phyloP scores from a whole-genome alignment of 805 yeast species.

The Candida gorgasii region DNA sequence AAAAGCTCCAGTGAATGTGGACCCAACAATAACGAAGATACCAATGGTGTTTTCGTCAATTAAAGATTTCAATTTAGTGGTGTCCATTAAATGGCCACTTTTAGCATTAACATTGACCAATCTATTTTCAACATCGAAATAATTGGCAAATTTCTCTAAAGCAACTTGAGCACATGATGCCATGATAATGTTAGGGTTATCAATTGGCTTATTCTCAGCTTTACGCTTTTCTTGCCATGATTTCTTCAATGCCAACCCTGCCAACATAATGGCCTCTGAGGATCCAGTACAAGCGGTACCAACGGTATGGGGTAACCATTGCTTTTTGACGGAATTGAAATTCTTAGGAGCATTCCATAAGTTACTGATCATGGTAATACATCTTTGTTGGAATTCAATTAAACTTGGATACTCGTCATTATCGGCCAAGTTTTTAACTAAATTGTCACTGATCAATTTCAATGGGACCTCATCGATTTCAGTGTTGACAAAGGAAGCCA shows the following conservation, averaged over 20 bases:
- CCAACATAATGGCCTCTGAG: constrained; percentile 90
- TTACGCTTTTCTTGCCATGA: constrained; percentile 74
- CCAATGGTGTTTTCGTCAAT: constrained; percentile 94
- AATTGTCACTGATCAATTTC: constrained; percentile 62
- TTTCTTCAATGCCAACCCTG: constrained; percentile 90
- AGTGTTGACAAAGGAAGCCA: constrained; percentile 90
- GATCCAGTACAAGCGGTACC: constrained; percentile 96
- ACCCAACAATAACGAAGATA: constrained; percentile 82
- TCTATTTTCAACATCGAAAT: constrained; percentile 88
- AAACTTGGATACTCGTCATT: constrained; percentile 91
- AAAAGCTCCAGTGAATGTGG: constrained; percentile 92
- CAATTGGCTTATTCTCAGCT: constrained; percentile 57
- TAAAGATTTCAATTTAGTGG: constrained; percentile 55
- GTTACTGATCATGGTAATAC: constrained; percentile 75
- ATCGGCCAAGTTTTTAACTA: constrained; percentile 88
- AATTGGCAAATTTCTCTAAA: constrained; percentile 88
- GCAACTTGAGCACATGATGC: constrained; percentile 94
- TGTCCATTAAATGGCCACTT: constrained; percentile 66
- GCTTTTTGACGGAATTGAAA: constrained; percentile 23
- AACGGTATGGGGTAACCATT: constrained; percentile 45
- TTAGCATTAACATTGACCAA: constrained; percentile 63
- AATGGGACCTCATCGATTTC: constrained; percentile 44
- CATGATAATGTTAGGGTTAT: constrained; percentile 84
- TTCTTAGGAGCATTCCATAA: constrained; percentile 72
- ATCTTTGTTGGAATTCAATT: constrained; percentile 75